Evolutionary conservation across 768 basidiomycete genomes (phyloP), one percentile per base, ranked within the genome.

Genomic region (Naganishia randhawae): DNA sequence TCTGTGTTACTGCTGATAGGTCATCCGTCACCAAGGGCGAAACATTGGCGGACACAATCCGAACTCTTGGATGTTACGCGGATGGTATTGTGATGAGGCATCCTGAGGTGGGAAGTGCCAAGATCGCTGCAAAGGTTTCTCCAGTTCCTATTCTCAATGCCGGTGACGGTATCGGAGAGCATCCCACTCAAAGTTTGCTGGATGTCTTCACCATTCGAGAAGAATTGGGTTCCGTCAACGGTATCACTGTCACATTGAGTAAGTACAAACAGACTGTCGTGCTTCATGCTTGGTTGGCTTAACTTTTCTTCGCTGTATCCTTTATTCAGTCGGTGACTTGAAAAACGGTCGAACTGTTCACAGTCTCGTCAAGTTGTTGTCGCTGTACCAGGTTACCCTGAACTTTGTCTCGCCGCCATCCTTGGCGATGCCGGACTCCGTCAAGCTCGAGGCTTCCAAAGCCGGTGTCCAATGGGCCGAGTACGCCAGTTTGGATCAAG

Each of bases 281-380:
- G 1, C 5, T 63, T 45, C 14, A 22, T 62, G 13, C 3, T 41
- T 48, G 31, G 37, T 52, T 52, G 27, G 25, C 51, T 52, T 3
- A 61, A 25, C 5, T 14, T 61, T 42, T n/a, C 37, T 39, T 22
- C 25, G n/a, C 45, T 22, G 19, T 63, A 42, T 13, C 57, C 27
- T 9, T 61, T 41, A 11, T 66, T 5, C 45, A 63, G 86, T 99
- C 11, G 96, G 96, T 61, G 96, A 99, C 78, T 84, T 99, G 73
- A 97, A 96, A 84, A 95, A 98, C 75, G 96, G 96, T 33, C 87
- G 96, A 52, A 99, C 96, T 0, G 95, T 97, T 1, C 96, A 99
- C 82, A 92, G 90, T 74, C 85, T 99, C 53, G 95, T 98, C 73
- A 89, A 89, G 10, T 84, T 98, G 10, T 85, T 99, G 5, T 92